phyloP scores from a whole-genome alignment of 75 land plant species.

The Adiantum capillusveneris region DNA sequence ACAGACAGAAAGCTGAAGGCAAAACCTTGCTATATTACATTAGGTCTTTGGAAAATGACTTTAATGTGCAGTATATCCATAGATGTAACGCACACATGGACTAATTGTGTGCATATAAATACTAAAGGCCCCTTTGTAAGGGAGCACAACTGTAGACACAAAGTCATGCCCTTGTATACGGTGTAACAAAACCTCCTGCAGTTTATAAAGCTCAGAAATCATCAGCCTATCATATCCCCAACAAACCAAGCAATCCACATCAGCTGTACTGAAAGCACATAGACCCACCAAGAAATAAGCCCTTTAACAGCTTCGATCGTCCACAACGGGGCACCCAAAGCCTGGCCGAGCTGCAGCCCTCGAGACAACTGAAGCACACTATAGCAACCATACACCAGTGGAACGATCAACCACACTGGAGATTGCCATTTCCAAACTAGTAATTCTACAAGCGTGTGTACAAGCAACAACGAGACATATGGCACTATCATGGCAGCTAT shows the following conservation, averaged over 20 bases:
- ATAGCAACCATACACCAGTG: conserved; percentile 63
- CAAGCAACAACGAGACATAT: conserved; percentile 44
- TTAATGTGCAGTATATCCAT: no score
- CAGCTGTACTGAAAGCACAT: conserved; percentile 59
- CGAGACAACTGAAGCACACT: conserved; percentile 63
- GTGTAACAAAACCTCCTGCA: no score
- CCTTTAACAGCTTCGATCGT: conserved; percentile 35
- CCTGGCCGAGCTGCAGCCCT: conserved; percentile 44
- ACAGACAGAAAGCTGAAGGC: no score
- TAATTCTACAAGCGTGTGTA: conserved; percentile 58
- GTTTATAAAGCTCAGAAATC: no score
- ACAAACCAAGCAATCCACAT: conserved; percentile 81
- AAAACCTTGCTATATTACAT: no score
- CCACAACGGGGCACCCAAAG: conserved; percentile 56
- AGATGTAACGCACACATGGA: no score
- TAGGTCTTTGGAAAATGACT: no score
- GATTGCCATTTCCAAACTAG: conserved; percentile 72
- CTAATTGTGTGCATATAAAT: no score
- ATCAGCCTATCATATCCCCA: conserved; percentile 13
- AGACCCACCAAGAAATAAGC: conserved; percentile 64
- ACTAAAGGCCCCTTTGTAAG: no score
- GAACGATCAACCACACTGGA: conserved; percentile 66
- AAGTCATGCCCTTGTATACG: no score
- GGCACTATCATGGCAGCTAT: conserved; percentile 46
- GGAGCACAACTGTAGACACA: no score